Conservation (phyloP, 2,329 filamentous ascomycete genomes). For the Ophiostoma sp. region DNA sequence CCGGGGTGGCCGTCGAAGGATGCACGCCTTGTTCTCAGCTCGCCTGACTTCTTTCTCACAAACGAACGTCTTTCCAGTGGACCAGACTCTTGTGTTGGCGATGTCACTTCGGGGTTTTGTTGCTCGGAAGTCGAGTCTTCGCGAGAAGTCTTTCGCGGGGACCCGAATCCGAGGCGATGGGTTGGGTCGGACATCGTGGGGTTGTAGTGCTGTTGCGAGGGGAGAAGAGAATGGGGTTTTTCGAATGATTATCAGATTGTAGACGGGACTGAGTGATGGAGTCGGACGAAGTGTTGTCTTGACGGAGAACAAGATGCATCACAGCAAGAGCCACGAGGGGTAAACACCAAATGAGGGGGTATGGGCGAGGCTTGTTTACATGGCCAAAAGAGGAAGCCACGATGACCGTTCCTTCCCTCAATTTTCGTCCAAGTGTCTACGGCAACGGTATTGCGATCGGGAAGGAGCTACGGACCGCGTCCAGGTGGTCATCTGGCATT, state of each 20-base stretch:
- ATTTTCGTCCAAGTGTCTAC: not conserved
- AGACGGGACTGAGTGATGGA: not conserved
- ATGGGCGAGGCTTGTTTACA: not conserved
- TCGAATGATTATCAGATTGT: not conserved
- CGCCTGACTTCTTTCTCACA: not conserved
- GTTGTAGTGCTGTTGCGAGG: not conserved
- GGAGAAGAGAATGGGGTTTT: not conserved
- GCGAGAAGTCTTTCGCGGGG: no score
- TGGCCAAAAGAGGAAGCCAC: not conserved
- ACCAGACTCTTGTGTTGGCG: not conserved
- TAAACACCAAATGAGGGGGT: not conserved
- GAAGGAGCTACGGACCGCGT: not conserved
- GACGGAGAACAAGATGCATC: not conserved
- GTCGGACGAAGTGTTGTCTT: not conserved
- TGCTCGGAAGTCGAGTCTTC: not conserved
- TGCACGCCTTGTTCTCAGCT: not conserved
- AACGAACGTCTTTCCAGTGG: not conserved
- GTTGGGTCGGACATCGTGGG: not conserved
- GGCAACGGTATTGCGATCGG: not conserved
- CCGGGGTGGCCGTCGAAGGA: not conserved
- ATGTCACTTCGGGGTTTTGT: not conserved
- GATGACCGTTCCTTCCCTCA: not conserved
- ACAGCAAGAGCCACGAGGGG: not conserved
- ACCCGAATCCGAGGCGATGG: not conserved
- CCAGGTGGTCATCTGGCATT: not conserved